Percentiles rank a stretch among this genome's conserved stretches.
phyloP scores from a whole-genome alignment of 2,329 filamentous ascomycete species.

The Fusarium sp. region DNA sequence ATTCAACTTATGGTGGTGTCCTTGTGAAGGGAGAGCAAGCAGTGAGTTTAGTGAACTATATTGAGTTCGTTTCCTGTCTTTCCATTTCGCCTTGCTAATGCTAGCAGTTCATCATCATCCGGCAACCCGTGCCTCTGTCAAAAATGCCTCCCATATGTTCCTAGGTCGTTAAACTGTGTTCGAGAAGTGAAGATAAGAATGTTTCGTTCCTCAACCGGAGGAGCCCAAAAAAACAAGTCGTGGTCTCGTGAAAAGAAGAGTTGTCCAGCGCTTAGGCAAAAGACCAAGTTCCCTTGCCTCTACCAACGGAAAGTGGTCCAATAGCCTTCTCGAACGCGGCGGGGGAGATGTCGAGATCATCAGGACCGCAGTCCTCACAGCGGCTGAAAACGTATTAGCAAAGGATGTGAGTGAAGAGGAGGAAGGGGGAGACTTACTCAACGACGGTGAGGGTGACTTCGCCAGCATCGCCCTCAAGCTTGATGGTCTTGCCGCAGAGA shows the following conservation, averaged over 20 bases:
- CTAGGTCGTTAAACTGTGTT: conserved; percentile 12
- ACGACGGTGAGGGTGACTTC: conserved; percentile 72
- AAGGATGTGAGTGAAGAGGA: background rate
- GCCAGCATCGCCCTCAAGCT: conserved; percentile 61
- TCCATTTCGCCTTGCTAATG: background rate
- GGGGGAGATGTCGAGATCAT: conserved; percentile 62
- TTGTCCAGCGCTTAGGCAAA: conserved; percentile 13
- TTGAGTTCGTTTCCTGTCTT: background rate
- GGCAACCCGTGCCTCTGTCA: conserved; percentile 16
- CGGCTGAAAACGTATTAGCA: conserved; percentile 48
- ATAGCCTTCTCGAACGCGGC: conserved; percentile 59
- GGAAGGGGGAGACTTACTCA: conserved; percentile 53
- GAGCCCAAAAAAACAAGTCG: background rate
- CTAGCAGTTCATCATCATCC: conserved; percentile 24
- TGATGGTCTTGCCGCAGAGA: conserved; percentile 72
- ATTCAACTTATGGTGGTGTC: background rate
- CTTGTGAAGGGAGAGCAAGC: background rate
- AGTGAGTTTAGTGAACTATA: conserved; percentile 7
- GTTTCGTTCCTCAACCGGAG: background rate
- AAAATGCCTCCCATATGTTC: conserved; percentile 23
- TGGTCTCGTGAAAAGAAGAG: conserved; percentile 1
- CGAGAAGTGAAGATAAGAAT: conserved; percentile 11
- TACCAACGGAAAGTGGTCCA: conserved; percentile 37
- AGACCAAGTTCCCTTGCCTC: conserved; percentile 28
- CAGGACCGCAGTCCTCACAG: conserved; percentile 62